Conservation (phyloP, 1,284 basidiomycete species). For the Flammula alnicola region DNA sequence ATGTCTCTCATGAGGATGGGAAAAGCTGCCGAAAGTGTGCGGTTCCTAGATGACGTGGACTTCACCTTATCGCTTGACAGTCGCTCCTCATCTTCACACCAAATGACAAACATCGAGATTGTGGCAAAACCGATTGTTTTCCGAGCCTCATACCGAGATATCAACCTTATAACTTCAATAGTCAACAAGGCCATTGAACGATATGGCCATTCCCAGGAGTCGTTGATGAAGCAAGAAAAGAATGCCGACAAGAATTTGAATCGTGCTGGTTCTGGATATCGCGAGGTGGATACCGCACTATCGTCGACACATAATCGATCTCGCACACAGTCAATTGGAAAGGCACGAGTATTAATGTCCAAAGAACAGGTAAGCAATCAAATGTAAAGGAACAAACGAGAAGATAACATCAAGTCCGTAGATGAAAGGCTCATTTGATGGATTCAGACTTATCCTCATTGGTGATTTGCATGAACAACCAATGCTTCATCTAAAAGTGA, state of each 20-base stretch:
- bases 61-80: conserved; percentile 88
- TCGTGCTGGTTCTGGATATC: not conserved
- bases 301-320: conserved; percentile 17
- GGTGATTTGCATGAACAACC: conserved; percentile 97
- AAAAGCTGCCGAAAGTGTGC: conserved; percentile 79
- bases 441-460: conserved; percentile 92
- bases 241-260: not conserved
- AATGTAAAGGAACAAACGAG: not conserved
- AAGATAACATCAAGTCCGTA: conserved; percentile 33
- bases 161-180: conserved; percentile 89
- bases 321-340: conserved; percentile 46
- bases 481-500: conserved; percentile 87
- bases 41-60: conserved; percentile 94
- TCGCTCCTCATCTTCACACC: conserved; percentile 72
- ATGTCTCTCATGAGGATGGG: conserved; percentile 97
- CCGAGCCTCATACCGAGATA: conserved; percentile 92
- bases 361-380: conserved; percentile 75
- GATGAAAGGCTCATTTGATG: conserved; percentile 86
- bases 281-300: conserved; percentile 7
- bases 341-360: conserved; percentile 70
- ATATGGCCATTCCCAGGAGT: conserved; percentile 44
- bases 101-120: conserved; percentile 86
- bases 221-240: conserved; percentile 19
- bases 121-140: conserved; percentile 86
- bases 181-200: conserved; percentile 87